Percentiles rank a stretch among this genome's conserved stretches.
Evolutionary conservation across 306 rosid genomes (phyloP).

Genomic region (Potentilla sterilis): DNA sequence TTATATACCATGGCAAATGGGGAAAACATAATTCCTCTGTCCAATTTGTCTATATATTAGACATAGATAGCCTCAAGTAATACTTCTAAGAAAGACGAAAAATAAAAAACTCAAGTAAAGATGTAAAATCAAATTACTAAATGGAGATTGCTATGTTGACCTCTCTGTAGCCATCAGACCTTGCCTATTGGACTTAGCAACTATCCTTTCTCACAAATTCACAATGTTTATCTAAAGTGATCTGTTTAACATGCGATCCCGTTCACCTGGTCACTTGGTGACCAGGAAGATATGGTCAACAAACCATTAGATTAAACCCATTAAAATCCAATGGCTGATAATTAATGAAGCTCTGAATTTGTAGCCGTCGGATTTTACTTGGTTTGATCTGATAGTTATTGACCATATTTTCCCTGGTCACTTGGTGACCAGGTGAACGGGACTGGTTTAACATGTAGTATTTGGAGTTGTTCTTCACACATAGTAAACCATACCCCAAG

Average conservation of each 20-base stretch:
- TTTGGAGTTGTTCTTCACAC: neutral
- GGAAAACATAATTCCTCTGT: neutral
- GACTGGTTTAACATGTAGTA: too few relatives aligned
- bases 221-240: neutral
- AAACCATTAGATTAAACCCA: too few relatives aligned
- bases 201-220: neutral
- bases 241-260: neutral
- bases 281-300: too few relatives aligned
- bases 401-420: too few relatives aligned
- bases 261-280: too few relatives aligned
- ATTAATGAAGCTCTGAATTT: too few relatives aligned
- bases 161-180: neutral
- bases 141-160: neutral
- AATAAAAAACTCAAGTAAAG: neutral
- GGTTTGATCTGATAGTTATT: too few relatives aligned
- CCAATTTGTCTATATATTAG: neutral
- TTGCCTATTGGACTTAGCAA: neutral
- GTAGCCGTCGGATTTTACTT: too few relatives aligned
- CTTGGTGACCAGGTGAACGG: too few relatives aligned
- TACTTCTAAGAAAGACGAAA: neutral
- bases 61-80: neutral
- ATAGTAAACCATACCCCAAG: constrained; percentile 2
- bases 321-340: too few relatives aligned
- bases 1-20: neutral
- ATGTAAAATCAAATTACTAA: neutral